Evolutionary conservation across 306 rosid genomes (phyloP).

Genomic region (Ceratonia siliqua): DNA sequence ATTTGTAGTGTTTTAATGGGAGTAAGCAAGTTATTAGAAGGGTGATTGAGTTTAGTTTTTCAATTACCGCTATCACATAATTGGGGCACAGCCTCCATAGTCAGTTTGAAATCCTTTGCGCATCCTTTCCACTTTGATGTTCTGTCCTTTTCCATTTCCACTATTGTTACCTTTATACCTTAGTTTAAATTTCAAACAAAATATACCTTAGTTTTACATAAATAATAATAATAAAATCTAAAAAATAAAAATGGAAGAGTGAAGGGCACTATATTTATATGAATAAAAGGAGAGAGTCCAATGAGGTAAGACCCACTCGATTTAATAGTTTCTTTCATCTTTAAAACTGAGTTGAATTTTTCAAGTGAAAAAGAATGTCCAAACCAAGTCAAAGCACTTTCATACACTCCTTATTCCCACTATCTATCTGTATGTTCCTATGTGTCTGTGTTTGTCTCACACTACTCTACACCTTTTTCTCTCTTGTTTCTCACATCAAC

Average conservation of each 20-base stretch:
- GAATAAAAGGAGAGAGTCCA: too few relatives aligned
- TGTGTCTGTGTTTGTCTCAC: not conserved
- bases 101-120: slow-evolving; percentile 28
- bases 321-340: slow-evolving; percentile 21
- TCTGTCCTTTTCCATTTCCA: slow-evolving; percentile 39
- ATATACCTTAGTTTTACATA: not conserved
- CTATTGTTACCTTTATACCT: slow-evolving; percentile 24
- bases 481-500: not conserved
- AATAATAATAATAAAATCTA: not conserved
- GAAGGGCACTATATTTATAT: not conserved
- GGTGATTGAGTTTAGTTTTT: too few relatives aligned
- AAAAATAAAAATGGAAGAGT: not conserved
- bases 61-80: too few relatives aligned
- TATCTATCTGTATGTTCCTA: not conserved
- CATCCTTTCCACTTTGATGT: slow-evolving; percentile 4
- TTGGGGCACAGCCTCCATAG: not conserved
- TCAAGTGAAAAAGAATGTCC: not conserved
- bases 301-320: slow-evolving; percentile 41
- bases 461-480: not conserved
- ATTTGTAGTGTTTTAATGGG: too few relatives aligned
- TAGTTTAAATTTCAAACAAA: slow-evolving; percentile 44
- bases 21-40: too few relatives aligned
- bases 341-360: not conserved
- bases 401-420: too few relatives aligned
- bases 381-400: not conserved